Evolutionary conservation across 2,329 filamentous ascomycete genomes (phyloP).

Genomic region (Nigrospora oryzae): DNA sequence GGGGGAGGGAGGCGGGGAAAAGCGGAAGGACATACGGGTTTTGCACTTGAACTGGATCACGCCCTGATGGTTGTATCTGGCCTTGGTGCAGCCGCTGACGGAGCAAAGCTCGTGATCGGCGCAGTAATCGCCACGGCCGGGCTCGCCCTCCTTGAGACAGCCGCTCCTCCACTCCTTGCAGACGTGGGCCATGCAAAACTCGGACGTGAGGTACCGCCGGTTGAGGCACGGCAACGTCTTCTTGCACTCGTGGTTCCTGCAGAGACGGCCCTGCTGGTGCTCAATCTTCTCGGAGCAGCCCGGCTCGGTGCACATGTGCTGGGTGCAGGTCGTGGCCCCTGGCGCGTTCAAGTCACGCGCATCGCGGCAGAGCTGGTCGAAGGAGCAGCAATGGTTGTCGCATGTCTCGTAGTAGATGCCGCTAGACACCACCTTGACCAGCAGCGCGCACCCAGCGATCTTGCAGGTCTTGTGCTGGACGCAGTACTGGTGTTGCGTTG

Average conservation of each 20-base stretch:
- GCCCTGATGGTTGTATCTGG: neutral
- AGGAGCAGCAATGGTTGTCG: constrained; percentile 1
- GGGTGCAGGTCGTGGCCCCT: neutral
- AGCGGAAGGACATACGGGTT: neutral
- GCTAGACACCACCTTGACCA: neutral
- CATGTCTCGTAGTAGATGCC: neutral
- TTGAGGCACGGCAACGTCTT: neutral
- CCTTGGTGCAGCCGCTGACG: neutral
- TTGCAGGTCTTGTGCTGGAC: neutral
- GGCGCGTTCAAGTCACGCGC: neutral
- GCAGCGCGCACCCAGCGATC: neutral
- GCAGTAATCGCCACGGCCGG: neutral
- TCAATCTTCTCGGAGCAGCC: neutral
- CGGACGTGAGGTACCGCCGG: neutral
- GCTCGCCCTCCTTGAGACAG: neutral
- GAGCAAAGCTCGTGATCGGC: neutral
- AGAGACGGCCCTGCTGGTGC: neutral
- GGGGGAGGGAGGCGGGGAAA: neutral
- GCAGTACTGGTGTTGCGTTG: neutral
- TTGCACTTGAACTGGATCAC: neutral
- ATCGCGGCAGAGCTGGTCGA: neutral
- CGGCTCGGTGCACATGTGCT: neutral
- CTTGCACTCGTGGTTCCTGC: constrained; percentile 1
- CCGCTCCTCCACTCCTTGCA: neutral
- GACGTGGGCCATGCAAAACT: neutral